Evolutionary conservation across 2,329 filamentous ascomycete species (phyloP), one percentile per base, ranked within the genome.

Genomic region (Stachybotrys echinatus): DNA sequence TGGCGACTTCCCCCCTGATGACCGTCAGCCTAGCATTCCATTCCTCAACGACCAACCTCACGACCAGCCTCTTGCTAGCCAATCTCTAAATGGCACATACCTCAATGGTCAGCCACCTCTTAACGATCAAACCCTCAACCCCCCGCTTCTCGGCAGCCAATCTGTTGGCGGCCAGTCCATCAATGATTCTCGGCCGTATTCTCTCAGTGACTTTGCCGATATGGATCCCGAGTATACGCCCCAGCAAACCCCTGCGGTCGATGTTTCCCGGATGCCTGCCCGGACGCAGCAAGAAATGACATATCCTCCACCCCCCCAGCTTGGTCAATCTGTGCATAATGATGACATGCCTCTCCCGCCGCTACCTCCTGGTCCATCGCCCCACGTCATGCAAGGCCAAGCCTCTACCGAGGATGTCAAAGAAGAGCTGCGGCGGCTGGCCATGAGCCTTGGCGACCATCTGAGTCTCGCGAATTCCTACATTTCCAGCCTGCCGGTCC

Each of bases 301-400:
- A 3, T 7, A 8, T 20, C n/a, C 38, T 40, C 10, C 2, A 8
- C 18, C 38, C 17, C 38, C 27, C 27, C 27, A 14, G 27, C 27
- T 34, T 14, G 27, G 14, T 34, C 19, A 60, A 38, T 49, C 50
- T 18, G 50, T 45, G 22, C 50, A 57, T 5, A 50, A 55, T 37
- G 48, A 55, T 38, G 58, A 58, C 17, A 47, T 50, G 14, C 44
- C 51, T 19, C 58, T 72, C 49, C 72, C 70, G 18, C 68, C 65
- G 3, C 65, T 68, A 21, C 75, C 72, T 4, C 65, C 66, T 2
- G 73, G 75, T 10, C 80, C 79, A 2, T 73, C 75, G 2, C 63
- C 71, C 3, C 70, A 72, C 47, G 77, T 80, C 39, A 75, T 83
- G 70, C 78, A 82, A 58, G 77, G 77, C 3, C 69, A 74, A 27